Conservation (phyloP, 1,284 basidiomycete genomes). For the Trametes hirsuta region DNA sequence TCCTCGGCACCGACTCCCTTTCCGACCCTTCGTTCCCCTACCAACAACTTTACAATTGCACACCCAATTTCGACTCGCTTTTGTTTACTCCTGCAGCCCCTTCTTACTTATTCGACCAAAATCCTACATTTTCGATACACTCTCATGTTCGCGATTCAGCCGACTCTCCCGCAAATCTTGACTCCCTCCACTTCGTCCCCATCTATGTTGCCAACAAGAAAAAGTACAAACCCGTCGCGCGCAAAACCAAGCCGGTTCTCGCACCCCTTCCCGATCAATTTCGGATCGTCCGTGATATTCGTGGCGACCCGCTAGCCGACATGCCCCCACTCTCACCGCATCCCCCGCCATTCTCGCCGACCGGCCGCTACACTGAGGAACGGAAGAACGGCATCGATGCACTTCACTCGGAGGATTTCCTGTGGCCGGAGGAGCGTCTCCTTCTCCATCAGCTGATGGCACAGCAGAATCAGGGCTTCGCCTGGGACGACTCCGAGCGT, state of each 20-base stretch:
- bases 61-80: no score
- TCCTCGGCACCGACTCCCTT: constrained; percentile 6
- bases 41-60: no score
- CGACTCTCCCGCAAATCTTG: background rate
- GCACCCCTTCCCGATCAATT: constrained; percentile 32
- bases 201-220: constrained; percentile 15
- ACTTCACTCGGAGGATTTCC: constrained; percentile 33
- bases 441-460: constrained; percentile 36
- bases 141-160: background rate
- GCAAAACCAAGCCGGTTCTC: constrained; percentile 32
- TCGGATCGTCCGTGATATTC: constrained; percentile 35
- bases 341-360: constrained; percentile 28
- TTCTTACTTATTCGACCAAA: background rate
- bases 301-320: constrained; percentile 35
- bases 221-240: constrained; percentile 42
- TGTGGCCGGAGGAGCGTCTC: constrained; percentile 34
- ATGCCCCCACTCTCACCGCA: constrained; percentile 28
- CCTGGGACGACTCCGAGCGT: constrained; percentile 8
- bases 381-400: constrained; percentile 30
- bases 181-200: background rate
- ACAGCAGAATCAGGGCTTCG: constrained; percentile 30
- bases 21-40: constrained; percentile 14
- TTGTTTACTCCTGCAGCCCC: background rate
- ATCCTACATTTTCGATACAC: background rate
- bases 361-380: constrained; percentile 37